Percentiles rank a stretch among this genome's conserved stretches.
Evolutionary conservation across 768 basidiomycete genomes (phyloP).

Genomic region (Russula earlei): DNA sequence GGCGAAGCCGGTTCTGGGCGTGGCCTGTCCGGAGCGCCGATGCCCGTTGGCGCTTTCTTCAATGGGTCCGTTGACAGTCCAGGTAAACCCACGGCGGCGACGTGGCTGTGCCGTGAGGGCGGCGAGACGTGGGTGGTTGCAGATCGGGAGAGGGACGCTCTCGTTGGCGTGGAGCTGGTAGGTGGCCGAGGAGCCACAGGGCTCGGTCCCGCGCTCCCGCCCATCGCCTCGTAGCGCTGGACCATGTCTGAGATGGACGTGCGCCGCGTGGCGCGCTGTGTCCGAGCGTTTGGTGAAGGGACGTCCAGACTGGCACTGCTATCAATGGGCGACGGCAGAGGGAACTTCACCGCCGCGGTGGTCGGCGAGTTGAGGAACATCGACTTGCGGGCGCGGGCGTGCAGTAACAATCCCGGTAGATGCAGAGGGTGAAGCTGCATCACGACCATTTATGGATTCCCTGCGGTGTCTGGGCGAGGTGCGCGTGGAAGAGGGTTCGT

Average conservation of each 20-base stretch:
- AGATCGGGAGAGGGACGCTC: conserved; percentile 1
- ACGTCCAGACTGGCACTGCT: conserved; percentile 27
- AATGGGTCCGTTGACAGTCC: conserved; percentile 7
- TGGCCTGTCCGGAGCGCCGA: conserved; percentile 22
- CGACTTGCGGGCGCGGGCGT: conserved; percentile 62
- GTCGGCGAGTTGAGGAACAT: conserved; percentile 58
- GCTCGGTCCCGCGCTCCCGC: conserved; percentile 14
- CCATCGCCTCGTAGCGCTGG: conserved; percentile 68
- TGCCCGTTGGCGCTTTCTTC: conserved; percentile 13
- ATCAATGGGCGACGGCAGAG: not conserved
- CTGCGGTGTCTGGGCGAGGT: conserved; percentile 11
- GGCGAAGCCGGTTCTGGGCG: conserved; percentile 19
- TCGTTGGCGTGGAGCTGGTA: not conserved
- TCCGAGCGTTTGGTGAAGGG: conserved; percentile 39
- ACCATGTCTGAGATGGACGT: conserved; percentile 86
- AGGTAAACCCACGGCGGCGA: conserved; percentile 10
- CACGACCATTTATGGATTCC: conserved; percentile 11
- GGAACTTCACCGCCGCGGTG: conserved; percentile 30
- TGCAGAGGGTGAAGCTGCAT: conserved; percentile 2
- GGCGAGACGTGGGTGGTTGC: not conserved
- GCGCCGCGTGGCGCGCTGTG: conserved; percentile 40
- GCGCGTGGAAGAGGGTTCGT: not conserved
- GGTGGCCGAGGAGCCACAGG: conserved; percentile 1
- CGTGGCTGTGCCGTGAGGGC: conserved; percentile 6
- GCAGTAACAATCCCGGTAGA: not conserved